Conservation (phyloP, 2,329 filamentous ascomycete genomes). For the Colletotrichum truncatum region DNA sequence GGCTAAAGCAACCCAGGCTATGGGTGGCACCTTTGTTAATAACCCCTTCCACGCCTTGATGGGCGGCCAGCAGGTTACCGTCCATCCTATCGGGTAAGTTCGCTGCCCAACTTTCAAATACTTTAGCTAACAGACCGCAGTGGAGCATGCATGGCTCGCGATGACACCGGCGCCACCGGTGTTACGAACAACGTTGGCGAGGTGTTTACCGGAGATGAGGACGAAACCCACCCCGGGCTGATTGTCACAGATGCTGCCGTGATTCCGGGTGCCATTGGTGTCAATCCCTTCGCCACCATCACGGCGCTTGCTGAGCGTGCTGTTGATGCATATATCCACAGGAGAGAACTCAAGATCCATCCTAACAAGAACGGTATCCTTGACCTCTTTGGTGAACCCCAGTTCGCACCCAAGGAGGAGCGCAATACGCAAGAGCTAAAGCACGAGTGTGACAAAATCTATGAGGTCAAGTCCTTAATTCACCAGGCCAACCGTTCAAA, state of each 20-base stretch:
- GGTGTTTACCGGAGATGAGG: conserved; percentile 62
- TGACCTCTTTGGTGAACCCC: conserved; percentile 64
- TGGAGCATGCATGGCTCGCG: conserved; percentile 69
- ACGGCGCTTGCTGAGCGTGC: conserved; percentile 73
- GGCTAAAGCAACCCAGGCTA: conserved; percentile 61
- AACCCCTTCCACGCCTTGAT: conserved; percentile 67
- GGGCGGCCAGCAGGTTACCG: conserved; percentile 67
- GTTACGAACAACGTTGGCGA: conserved; percentile 70
- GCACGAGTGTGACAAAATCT: conserved; percentile 47
- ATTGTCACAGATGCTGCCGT: conserved; percentile 70
- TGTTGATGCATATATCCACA: conserved; percentile 58
- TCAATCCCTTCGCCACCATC: conserved; percentile 76
- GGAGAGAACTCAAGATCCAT: conserved; percentile 53
- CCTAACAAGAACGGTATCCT: conserved; percentile 56
- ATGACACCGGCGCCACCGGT: conserved; percentile 65
- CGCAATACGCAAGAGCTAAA: conserved; percentile 35
- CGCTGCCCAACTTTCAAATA: not conserved
- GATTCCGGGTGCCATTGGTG: conserved; percentile 69
- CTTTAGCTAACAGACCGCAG: conserved; percentile 40
- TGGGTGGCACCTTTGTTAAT: conserved; percentile 68
- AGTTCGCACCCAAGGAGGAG: conserved; percentile 30
- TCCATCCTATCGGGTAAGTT: conserved; percentile 70
- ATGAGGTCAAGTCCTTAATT: conserved; percentile 48
- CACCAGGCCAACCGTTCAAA: conserved; percentile 51
- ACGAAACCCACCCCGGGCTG: conserved; percentile 63